Base-by-base conservation (phyloP, 2,329 filamentous ascomycete genomes). In the Hypomyces rosellus region DNA sequence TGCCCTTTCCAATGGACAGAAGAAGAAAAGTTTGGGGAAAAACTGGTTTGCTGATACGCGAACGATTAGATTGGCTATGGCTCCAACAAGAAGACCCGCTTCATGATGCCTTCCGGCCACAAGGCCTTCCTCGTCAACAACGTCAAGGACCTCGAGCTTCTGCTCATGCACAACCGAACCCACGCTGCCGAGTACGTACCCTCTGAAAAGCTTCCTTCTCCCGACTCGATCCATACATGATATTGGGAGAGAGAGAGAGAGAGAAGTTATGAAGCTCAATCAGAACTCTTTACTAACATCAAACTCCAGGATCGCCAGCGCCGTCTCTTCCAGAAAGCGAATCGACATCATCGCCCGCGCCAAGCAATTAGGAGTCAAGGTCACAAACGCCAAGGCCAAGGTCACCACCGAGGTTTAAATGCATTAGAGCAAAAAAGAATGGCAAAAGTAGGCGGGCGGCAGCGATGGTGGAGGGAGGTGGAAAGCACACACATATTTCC, bases 71-170 rank as follows among this genome's bases (percentile, higher is more conserved):
- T 99, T 74, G 93, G 93, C 70, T 99, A 91, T 74, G 91, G 93
- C 66, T 93, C 88, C 78, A 97, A 97, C 89, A 95, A 89, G 85
- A 97, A 97, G 85, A 99, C 93, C 72, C 86, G 89, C 71, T 92
- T 95, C 84, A 86, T 97, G 86, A 95, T 90, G 82, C 93, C 93
- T 73, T 96, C 90, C 67, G 93, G 93, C 78, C 92, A 97, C 88
- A 97, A 96, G 86, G 89, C 92, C 62, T 99, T 99, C 88, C 85
- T 97, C 71, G 93, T 99, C 79, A 89, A 86, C 86, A 99, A 99
- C 84, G 75, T 83, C 75, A 83, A 86, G 73, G 93, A 99, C 66
- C 86, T 99, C 69, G 92, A 99, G 76, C 87, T 99, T 59, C 86
- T 99, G 69, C 82, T 99, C 68, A 99, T 99, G 93, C 93, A 99